Base-by-base conservation (phyloP, 1,139 yeast species). In the Kodamaea arcana region DNA sequence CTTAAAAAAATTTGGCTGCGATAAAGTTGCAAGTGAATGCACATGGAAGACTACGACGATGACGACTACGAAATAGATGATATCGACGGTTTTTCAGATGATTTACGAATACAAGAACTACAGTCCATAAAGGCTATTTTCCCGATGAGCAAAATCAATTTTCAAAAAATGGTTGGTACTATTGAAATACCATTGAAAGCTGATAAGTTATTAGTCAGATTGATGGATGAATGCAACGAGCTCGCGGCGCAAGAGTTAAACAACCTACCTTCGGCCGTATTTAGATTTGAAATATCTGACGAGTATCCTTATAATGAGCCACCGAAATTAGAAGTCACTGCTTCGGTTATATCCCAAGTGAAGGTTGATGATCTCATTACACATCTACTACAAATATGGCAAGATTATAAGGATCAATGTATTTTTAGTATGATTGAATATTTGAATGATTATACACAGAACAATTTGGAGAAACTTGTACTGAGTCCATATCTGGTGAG, bases 91-190 rank as follows among this genome's bases (percentile, higher is more conserved):
- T 53, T 51, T 35, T 48, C 60, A 1, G 58, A 55, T 3, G 59
- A 59, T 41, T 23, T 39, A 31, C 37, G 50, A 24, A 33, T 37
- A 11, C 70, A 72, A 39, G 83, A 78, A 44, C 50, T 79, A 18
- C 69, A 65, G 33, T 65, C 77, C 2, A 47, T 78, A 24, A 45
- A 45, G 35, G 69, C 72, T 3, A 78, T 78, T 30, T 80, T 63
- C 45, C 80, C 80, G 1, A 76, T 76, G 42, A 50, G 46, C 9
- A 29, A 64, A 3, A 39, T 66, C 4, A 49, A 54, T 29, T 33
- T 33, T 1, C 32, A 25, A 0, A n/a, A 35, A 1, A 39, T 40
- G 10, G 11, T 46, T 1, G 72, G 72, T 2, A 20, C 45, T 0
- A 42, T 66, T 1, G 42, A 37, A 2, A 50, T 70, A 3, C 65